phyloP scores from a whole-genome alignment of 257 asterid genomes.

The Parsonsia alboflavescens region DNA sequence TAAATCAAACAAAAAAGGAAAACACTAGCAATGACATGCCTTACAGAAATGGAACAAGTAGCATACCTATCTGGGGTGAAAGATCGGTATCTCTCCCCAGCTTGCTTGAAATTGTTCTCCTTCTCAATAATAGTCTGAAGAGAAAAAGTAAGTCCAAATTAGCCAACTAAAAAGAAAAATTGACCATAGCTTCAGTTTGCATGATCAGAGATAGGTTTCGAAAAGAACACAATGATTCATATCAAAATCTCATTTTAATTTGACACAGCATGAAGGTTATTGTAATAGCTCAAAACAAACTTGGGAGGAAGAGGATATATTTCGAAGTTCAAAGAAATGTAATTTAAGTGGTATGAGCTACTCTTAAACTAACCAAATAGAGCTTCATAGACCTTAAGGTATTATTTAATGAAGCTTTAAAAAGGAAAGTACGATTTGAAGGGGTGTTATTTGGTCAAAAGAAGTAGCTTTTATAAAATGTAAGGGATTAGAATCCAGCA shows the following conservation, averaged over 20 bases:
- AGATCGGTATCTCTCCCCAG: slow-evolving; percentile 34
- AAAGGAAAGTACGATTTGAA: background rate
- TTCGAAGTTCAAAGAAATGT: background rate
- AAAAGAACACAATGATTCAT: background rate
- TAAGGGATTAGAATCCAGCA: too few species aligned
- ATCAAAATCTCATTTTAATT: background rate
- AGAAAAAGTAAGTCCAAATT: background rate
- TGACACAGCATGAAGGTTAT: background rate
- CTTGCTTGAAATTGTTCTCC: slow-evolving; percentile 36
- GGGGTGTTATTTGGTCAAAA: background rate
- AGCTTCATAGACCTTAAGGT: background rate
- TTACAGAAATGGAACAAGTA: too few species aligned
- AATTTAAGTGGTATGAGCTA: background rate
- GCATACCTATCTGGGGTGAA: slow-evolving; percentile 6
- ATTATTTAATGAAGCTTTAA: background rate
- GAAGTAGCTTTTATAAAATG: background rate
- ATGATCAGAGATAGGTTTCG: background rate
- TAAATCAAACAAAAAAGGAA: background rate
- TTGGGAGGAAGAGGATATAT: background rate
- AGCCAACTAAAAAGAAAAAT: background rate
- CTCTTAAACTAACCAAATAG: background rate
- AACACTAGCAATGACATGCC: too few species aligned
- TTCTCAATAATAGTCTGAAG: slow-evolving; percentile 24
- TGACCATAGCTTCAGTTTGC: background rate
- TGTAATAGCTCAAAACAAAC: background rate